These are phyloP conservation scores for Globisporangium paroecandrum DNA, from an alignment of 352 stramenopile genomes.

Conservation along the genomic window DNA sequence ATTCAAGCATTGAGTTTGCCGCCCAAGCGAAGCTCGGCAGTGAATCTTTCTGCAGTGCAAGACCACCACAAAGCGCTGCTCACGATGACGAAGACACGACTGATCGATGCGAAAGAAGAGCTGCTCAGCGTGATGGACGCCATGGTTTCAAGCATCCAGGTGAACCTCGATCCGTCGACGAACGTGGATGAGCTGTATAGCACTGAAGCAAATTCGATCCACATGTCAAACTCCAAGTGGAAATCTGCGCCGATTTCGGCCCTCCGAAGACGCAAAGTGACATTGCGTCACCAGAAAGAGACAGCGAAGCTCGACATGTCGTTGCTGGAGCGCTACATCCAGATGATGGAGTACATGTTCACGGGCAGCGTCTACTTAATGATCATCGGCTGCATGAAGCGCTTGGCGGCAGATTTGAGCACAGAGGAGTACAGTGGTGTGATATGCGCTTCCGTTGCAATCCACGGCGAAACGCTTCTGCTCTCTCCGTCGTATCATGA, in stretches of 20 bases:
- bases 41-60: conserved; percentile 34
- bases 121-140: conserved; percentile 43
- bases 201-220: conserved; percentile 37
- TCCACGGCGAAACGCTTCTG: conserved; percentile 34
- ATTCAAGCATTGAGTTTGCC: conserved; percentile 42
- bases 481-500: conserved; percentile 45
- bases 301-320: conserved; percentile 42
- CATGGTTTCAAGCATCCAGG: conserved; percentile 48
- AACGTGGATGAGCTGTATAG: conserved; percentile 51
- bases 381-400: conserved; percentile 40
- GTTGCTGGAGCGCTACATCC: conserved; percentile 48
- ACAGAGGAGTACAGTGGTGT: conserved; percentile 35
- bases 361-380: conserved; percentile 65
- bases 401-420: conserved; percentile 33
- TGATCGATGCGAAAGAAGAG: conserved; percentile 67
- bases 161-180: conserved; percentile 36
- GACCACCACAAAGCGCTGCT: conserved; percentile 47
- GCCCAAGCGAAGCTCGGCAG: conserved; percentile 22
- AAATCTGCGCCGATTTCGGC: conserved; percentile 56
- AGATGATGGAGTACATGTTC: conserved; percentile 71
- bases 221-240: conserved; percentile 51
- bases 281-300: conserved; percentile 36
- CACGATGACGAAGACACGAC: conserved; percentile 38
- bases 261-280: conserved; percentile 30
- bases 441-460: conserved; percentile 48